Conservation (phyloP, 371 early-diverging fungal species). For the Capillidium heterosporum region DNA sequence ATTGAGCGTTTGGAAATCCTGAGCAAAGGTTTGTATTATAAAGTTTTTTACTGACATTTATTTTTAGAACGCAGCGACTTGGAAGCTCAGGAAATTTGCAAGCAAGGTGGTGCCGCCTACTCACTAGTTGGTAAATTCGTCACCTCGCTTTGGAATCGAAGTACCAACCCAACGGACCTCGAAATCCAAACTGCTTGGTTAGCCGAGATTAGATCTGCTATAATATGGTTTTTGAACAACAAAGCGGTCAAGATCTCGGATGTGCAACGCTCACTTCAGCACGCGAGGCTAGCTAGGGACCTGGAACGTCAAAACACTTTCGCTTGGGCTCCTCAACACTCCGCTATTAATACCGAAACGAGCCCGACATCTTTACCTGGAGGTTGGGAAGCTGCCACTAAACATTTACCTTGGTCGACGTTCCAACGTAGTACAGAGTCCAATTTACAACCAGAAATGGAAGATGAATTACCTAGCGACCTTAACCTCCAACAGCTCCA, state of each 20-base stretch:
- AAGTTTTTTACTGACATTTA: background rate
- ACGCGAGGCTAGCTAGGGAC: conserved; percentile 22
- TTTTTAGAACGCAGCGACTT: background rate
- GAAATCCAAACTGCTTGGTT: background rate
- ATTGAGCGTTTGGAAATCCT: background rate
- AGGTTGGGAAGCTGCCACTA: background rate
- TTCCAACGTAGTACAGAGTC: too few species aligned
- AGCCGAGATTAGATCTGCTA: conserved; percentile 25
- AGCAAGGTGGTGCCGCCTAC: background rate
- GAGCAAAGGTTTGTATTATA: background rate
- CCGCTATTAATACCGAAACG: background rate
- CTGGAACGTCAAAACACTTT: conserved; percentile 29
- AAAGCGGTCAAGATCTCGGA: conserved; percentile 24
- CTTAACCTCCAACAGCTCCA: conserved; percentile 35
- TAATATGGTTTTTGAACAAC: conserved; percentile 30
- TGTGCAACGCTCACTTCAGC: conserved; percentile 30
- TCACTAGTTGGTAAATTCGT: background rate
- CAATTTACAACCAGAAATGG: background rate
- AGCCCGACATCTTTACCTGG: background rate
- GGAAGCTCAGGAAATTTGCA: background rate
- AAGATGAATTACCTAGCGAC: conserved; percentile 5
- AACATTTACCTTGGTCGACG: background rate
- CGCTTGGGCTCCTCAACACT: background rate
- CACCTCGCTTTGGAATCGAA: too few species aligned
- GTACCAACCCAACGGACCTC: background rate